Evolutionary conservation across 257 asterid species (phyloP).

Genomic region (Euphrasia confusa): DNA sequence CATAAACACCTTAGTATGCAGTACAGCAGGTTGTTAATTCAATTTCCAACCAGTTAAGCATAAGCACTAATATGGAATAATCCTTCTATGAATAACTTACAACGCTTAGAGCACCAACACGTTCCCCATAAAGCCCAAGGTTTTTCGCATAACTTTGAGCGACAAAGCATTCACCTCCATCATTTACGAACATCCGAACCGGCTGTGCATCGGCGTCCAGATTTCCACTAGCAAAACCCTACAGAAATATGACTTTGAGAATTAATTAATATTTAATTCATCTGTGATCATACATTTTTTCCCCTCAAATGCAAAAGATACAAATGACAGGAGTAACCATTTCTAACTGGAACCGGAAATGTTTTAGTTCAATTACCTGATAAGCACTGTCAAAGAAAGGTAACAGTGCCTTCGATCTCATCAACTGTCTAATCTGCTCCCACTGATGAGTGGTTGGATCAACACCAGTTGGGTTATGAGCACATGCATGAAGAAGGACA

Average conservation of each 20-base stretch:
- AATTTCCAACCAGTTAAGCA: not conserved
- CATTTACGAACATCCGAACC: conserved; percentile 75
- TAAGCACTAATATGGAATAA: not conserved
- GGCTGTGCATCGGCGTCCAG: conserved; percentile 87
- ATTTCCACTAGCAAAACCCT: conserved; percentile 99
- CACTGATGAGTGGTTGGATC: conserved; percentile 94
- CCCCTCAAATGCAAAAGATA: conserved; percentile 12
- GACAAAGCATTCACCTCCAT: conserved; percentile 87
- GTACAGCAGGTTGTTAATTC: not conserved
- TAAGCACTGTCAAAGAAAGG: conserved; percentile 99
- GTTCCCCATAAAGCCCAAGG: conserved; percentile 98
- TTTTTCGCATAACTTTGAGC: conserved; percentile 99
- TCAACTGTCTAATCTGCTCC: conserved; percentile 81
- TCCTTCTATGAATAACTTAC: conserved; percentile 44
- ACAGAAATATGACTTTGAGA: not conserved
- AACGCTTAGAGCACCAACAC: conserved; percentile 96
- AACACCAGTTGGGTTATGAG: conserved; percentile 99
- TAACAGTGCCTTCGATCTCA: conserved; percentile 74
- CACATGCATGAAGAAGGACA: conserved; percentile 97
- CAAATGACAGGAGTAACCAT: conserved; percentile 8
- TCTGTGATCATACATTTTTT: not conserved
- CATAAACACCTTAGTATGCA: not conserved
- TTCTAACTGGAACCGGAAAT: conserved; percentile 1
- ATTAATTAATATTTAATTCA: not conserved
- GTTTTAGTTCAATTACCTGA: conserved; percentile 50